Evolutionary conservation across 1,284 basidiomycete genomes (phyloP).

Genomic region (Microbotryum violaceum): DNA sequence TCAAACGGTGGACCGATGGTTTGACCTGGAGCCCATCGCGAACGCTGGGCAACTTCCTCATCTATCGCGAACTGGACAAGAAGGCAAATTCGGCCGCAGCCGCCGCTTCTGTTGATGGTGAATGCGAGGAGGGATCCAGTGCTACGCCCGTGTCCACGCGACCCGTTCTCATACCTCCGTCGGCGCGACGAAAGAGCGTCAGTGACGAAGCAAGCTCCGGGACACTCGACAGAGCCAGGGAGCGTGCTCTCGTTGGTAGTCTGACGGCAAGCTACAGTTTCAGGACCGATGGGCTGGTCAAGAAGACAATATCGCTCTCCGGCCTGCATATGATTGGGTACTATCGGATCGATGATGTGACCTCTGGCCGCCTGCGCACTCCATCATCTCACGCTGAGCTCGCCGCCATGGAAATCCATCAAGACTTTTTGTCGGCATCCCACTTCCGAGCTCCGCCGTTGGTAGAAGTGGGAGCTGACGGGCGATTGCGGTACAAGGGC

Average conservation of each 20-base stretch:
- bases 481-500: conserved; percentile 20
- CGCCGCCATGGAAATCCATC: conserved; percentile 65
- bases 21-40: conserved; percentile 84
- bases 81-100: conserved; percentile 31
- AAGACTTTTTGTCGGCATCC: conserved; percentile 24
- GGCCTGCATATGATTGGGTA: conserved; percentile 94
- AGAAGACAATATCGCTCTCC: conserved; percentile 56
- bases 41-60: conserved; percentile 88
- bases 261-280: conserved; percentile 86
- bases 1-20: conserved; percentile 98
- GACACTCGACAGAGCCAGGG: conserved; percentile 44
- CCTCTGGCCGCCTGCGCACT: conserved; percentile 72
- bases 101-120: not conserved
- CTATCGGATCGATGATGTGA: conserved; percentile 87
- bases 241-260: conserved; percentile 75
- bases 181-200: not conserved
- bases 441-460: conserved; percentile 34
- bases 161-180: conserved; percentile 49
- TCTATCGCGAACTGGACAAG: conserved; percentile 88
- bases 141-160: not conserved
- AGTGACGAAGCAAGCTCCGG: conserved; percentile 10
- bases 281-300: conserved; percentile 82
- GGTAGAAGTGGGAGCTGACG: conserved; percentile 29
- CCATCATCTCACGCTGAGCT: conserved; percentile 86
- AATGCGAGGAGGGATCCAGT: not conserved